Evolutionary conservation across 768 basidiomycete species (phyloP), one percentile per base, ranked within the genome.

Genomic region (Pholiota molesta): DNA sequence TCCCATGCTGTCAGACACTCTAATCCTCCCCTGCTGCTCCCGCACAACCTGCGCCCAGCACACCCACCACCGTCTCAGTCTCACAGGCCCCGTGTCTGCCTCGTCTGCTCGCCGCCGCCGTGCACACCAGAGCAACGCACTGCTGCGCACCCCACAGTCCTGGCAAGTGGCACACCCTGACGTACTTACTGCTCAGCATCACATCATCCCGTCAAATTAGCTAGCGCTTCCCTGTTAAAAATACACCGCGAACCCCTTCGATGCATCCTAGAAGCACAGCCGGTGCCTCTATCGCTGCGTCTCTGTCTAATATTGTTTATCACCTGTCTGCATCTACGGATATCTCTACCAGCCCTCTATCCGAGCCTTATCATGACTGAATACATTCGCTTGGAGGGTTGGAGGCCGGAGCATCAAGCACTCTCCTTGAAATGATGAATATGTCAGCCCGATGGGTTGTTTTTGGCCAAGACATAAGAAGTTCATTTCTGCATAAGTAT

Each of bases 1-100:
- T 49, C 47, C 47, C 47, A 49, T 26, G 21, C 47, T 49, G 47
- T 49, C 47, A 49, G 21, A 49, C 47, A 49, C 47, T 49, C 47
- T 49, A 49, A 49, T 49, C 23, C 47, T 5, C 5, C 21, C 19
- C 47, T 14, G 13, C 47, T 11, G 11, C 31, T 1, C 31, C 31
- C 6, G 31, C 31, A 2, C 42, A n/a, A 21, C 19, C 42, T 16
- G 17, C n/a, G 13, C 19, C 42, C 16, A n/a, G n/a, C 42, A 4
- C n/a, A 44, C 16, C 42, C n/a, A 44, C n/a, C 42, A 3, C 42
- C 16, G 17, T 6, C 10, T 13, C 16, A 17, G 6, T 14, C n/a
- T 19, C n/a, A 37, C 11, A 37, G 2, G 10, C 35, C 14, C 35
- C 35, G 10, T 37, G 2, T 11, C 35, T 37, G 35, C 35, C 14